Evolutionary conservation across 2,329 filamentous ascomycete genomes (phyloP).

Genomic region (Cercospora citrullina): DNA sequence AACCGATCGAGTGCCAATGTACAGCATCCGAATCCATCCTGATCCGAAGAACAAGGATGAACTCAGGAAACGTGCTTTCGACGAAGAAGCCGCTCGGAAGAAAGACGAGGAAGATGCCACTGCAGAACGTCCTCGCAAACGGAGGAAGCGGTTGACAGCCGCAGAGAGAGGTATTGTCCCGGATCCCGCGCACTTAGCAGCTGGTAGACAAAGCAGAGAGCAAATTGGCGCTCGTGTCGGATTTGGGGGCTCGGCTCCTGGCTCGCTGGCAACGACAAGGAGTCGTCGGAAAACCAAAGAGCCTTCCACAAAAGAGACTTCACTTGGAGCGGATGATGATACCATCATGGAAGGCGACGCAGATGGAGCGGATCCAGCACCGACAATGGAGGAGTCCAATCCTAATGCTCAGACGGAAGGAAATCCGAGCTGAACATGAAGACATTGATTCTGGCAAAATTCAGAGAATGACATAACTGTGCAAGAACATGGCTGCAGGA

Average conservation of each 20-base stretch:
- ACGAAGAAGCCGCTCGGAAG: conserved; percentile 16
- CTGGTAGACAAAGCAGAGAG: conserved; percentile 2
- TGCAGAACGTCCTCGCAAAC: conserved; percentile 15
- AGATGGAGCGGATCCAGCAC: neutral
- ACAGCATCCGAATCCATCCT: conserved; percentile 31
- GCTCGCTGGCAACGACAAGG: conserved; percentile 1
- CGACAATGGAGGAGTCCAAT: neutral
- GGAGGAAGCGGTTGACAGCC: conserved; percentile 19
- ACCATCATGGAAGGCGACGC: neutral
- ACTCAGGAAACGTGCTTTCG: conserved; percentile 22
- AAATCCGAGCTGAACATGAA: neutral
- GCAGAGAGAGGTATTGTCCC: conserved; percentile 12
- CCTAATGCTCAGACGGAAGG: neutral
- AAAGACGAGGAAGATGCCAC: conserved; percentile 12
- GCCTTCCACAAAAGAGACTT: neutral
- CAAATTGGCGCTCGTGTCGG: conserved; percentile 10
- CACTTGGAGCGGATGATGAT: neutral
- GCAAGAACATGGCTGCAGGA: neutral
- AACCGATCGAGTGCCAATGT: conserved; percentile 36
- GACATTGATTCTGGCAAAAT: neutral
- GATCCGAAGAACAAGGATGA: conserved; percentile 27
- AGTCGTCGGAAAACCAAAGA: neutral
- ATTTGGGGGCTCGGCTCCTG: conserved; percentile 6
- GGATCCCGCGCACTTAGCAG: neutral
- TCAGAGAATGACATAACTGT: neutral